Evolutionary conservation across 495 filamentous ascomycete species (phyloP), one percentile per base, ranked within the genome.

Genomic region (Aspergillus saccharolyticus): DNA sequence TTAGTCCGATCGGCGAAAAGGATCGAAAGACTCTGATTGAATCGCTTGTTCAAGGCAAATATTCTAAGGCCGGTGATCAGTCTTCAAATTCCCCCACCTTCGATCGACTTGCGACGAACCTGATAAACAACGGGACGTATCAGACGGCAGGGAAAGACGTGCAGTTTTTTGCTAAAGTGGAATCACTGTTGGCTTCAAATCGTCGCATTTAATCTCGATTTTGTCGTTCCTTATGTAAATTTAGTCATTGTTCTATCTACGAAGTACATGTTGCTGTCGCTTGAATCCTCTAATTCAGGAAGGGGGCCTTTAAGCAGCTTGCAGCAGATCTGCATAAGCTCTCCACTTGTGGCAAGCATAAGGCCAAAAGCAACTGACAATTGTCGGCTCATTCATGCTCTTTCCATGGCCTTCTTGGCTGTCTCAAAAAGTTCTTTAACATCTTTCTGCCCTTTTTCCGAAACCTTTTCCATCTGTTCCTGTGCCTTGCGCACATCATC

Each of bases 381-480:
- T 14, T 49, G 20, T 10, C 25, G 18, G 45, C 24, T 21, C 25
- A 17, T 44, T 67, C 43, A 78, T 47, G 53, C 62, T 44, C 75
- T 71, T 60, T 84, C 81, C 67, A 87, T 68, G 15, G 71, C 75
- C 72, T 83, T 86, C 68, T 81, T 80, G 12, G 80, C 80, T 24
- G 75, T 75, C 60, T 93, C 89, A 66, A 90, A 87, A 30, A 82
- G 70, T 56, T 78, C 80, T 70, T 86, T 86, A 16, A 91, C 82
- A 57, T 84, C 85, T 57, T 75, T 80, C 63, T 83, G 79, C 51
- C 81, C 79, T 65, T 85, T 85, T 57, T 91, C 86, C 42, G 88
- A 83, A 55, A 89, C 61, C 73, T 89, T 90, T 63, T 91, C 86
- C 81, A 91, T 81, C 74, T 82, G 79, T 49, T 82, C 79, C 44